phyloP scores from a whole-genome alignment of 129 eudicot species.

The Centella asiatica region DNA sequence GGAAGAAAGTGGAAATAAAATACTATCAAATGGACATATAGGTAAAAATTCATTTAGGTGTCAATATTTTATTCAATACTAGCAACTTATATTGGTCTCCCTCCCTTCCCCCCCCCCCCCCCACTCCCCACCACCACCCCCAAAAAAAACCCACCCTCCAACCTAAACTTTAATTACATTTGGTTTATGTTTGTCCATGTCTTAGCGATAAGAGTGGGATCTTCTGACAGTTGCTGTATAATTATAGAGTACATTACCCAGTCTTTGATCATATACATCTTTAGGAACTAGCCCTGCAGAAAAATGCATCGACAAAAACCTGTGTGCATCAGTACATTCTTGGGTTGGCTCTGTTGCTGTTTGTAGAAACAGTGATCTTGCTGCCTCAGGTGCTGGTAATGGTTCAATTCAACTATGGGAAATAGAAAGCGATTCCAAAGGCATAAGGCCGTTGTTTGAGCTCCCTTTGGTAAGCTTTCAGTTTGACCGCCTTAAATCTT shows the following conservation, averaged over 20 bases:
- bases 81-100: too few relatives aligned
- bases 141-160: too few relatives aligned
- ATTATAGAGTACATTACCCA: background rate
- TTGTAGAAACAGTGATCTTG: constrained; percentile 88
- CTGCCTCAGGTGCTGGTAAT: constrained; percentile 98
- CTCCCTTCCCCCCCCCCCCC: too few relatives aligned
- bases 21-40: constrained; percentile 46
- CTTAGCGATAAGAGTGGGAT: background rate
- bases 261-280: constrained; percentile 1
- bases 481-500: background rate
- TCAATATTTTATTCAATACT: too few relatives aligned
- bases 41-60: constrained; percentile 23
- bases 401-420: constrained; percentile 78
- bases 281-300: constrained; percentile 24
- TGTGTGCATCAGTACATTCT: constrained; percentile 43
- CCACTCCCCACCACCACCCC: too few relatives aligned
- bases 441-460: constrained; percentile 71
- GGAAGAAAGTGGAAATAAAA: constrained; percentile 24
- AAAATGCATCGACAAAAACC: constrained; percentile 10
- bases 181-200: background rate
- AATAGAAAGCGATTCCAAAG: constrained; percentile 63
- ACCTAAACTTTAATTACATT: too few relatives aligned
- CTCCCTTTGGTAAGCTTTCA: constrained; percentile 68
- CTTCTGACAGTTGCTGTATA: background rate
- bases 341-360: constrained; percentile 90